Evolutionary conservation across 257 asterid species (phyloP), one percentile per base, ranked within the genome.

Genomic region (Ajuga chamaepitys): DNA sequence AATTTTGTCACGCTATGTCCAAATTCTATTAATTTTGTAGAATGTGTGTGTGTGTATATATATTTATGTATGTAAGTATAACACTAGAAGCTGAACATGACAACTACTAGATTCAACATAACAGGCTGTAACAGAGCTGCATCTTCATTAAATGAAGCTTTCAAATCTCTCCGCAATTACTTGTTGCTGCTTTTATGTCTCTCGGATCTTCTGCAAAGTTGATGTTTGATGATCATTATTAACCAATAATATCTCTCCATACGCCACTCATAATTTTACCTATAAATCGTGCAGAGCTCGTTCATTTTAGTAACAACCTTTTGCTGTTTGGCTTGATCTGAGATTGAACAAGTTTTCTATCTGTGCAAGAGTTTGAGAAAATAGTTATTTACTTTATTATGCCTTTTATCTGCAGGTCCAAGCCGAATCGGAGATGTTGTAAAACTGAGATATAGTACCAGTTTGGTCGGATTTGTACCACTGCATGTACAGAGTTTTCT

Each of bases 341-440:
- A 34, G 30, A 12, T 24, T 24, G 34, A 25, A 50, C 62, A 38
- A 69, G 26, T 25, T 46, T 34, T 69, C 14, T 26, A 24, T 44
- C 17, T 9, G 46, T 3, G 22, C 16, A 1, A 37, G 5, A 4
- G 18, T 4, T 50, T 2, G 38, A 56, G 48, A 16, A 17, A 11
- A n/a, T 50, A 58, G 17, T 14, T 56, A 4, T 2, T 59, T 11
- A 18, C 20, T 20, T 22, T 17, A 6, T 22, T 14, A 51, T 50
- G 22, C 52, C 26, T 35, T 57, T 35, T 71, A n/a, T 50, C 4
- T 73, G 65, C 58, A 66, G 68, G 52, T 52, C 57, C 11, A 48
- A 57, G 57, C 72, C 66, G 30, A 35, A 50, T 65, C 17, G 12
- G 32, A 16, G 46, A 24, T 2, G 3, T 7, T 71, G 59, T 53